Evolutionary conservation across 192 early-diverging fungal genomes (phyloP), one percentile per base, ranked within the genome.

Genomic region (Coemansia sp.): DNA sequence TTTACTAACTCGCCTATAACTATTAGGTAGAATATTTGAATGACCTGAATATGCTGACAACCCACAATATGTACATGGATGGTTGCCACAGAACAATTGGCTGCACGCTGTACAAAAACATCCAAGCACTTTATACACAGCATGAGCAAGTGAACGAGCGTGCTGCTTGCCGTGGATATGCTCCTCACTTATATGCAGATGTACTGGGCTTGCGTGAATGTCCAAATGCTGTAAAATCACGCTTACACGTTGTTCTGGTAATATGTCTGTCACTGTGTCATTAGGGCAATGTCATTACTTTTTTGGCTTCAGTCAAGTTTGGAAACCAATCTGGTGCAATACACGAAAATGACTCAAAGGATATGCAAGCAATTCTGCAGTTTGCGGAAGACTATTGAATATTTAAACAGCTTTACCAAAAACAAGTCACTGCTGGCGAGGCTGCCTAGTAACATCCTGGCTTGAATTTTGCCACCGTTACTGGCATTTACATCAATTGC

Each of bases 261-360:
- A 74, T 73, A 61, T 82, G 79, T 38, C 61, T 82, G 38, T 76
- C 73, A 20, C 73, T 68, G 71, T 82, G 79, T 42, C 71, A 82
- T 40, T 47, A 70, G 23, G 79, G 70, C 24, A 73, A 82, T 11
- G 79, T 82, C 24, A 50, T 82, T 28, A 67, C 74, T 3, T 38
- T 76, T 10, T 12, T 74, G 11, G 73, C 54, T 0, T 70, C 74
- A 0, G 74, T 71, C 15, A 82, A 82, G 40, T 82, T 82, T 26
- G n/a, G n/a, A n/a, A n/a, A n/a, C n/a, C n/a, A n/a, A n/a, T n/a
- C n/a, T n/a, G n/a, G n/a, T n/a, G n/a, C n/a, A n/a, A n/a, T n/a
- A n/a, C n/a, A n/a, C n/a, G n/a, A n/a, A n/a, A n/a, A n/a, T n/a
- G n/a, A n/a, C n/a, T n/a, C n/a, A n/a, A n/a, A n/a, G n/a, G n/a